A percentile compares a stretch with the other conserved stretches of the same genome.
Conservation (phyloP, 1,284 basidiomycete species). For the Microbotryum violaceum region DNA sequence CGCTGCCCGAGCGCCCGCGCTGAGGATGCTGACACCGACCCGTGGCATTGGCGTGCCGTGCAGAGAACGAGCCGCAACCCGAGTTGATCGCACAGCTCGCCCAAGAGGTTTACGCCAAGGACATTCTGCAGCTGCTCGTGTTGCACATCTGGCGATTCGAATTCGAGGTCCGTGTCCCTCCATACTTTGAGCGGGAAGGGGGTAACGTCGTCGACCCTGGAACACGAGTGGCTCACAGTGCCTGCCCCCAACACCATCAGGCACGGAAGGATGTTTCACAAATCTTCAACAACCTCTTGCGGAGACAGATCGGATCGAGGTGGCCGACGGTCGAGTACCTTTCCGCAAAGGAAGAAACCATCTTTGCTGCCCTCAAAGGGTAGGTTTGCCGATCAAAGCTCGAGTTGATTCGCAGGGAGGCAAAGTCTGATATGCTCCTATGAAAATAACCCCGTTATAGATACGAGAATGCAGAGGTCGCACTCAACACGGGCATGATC, state of each 20-base stretch:
- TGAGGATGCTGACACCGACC: not conserved
- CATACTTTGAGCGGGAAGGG: too few species aligned
- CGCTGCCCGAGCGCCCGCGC: not conserved
- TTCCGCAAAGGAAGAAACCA: conserved; percentile 69
- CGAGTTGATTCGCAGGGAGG: not conserved
- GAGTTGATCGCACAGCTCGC: conserved; percentile 75
- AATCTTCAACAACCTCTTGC: conserved; percentile 92
- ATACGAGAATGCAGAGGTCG: conserved; percentile 89
- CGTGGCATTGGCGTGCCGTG: not conserved
- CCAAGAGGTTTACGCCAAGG: conserved; percentile 88
- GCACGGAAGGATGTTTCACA: conserved; percentile 85
- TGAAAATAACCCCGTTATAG: conserved; percentile 35
- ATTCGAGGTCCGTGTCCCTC: conserved; percentile 62
- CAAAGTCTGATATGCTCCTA: not conserved
- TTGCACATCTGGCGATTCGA: conserved; percentile 77
- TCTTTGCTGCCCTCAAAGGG: conserved; percentile 79
- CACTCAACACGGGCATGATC: conserved; percentile 96
- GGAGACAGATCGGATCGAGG: conserved; percentile 85
- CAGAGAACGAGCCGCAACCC: conserved; percentile 34
- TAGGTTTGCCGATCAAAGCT: conserved; percentile 31
- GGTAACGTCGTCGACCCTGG: not conserved
- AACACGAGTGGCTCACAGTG: not conserved
- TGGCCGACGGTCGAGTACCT: conserved; percentile 95
- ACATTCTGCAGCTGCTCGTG: conserved; percentile 75
- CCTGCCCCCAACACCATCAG: conserved; percentile 29